Percentiles rank a stretch among this genome's conserved stretches.
Conservation (phyloP, 148 eudicot species). For the Camellia lanceoleosa region DNA sequence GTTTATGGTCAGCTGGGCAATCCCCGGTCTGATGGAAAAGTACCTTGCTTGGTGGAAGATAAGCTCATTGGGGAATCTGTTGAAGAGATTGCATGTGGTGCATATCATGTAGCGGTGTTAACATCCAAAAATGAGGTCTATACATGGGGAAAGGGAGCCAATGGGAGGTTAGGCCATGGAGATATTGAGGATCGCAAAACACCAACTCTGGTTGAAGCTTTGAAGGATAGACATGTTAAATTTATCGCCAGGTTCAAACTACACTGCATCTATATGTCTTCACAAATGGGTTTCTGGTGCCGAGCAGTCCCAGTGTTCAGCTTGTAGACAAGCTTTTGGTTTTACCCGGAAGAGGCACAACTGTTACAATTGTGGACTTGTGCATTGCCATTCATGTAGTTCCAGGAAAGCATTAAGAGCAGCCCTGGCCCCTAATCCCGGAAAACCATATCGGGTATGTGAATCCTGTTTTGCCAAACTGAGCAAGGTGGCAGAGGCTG, state of each 20-base stretch:
- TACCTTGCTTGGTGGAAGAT: slow-evolving; percentile 83
- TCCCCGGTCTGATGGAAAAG: slow-evolving; percentile 69
- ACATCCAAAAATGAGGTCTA: slow-evolving; percentile 87
- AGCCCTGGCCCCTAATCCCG: slow-evolving; percentile 84
- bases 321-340: slow-evolving; percentile 93
- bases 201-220: slow-evolving; percentile 76
- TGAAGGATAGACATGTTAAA: slow-evolving; percentile 86
- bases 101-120: slow-evolving; percentile 80
- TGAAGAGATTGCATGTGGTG: slow-evolving; percentile 87
- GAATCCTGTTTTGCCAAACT: slow-evolving; percentile 80
- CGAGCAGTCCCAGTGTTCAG: slow-evolving; percentile 93
- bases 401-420: slow-evolving; percentile 82
- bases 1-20: slow-evolving; percentile 97
- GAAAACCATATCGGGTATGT: slow-evolving; percentile 92
- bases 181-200: slow-evolving; percentile 83
- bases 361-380: slow-evolving; percentile 97
- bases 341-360: slow-evolving; percentile 95
- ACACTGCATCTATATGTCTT: slow-evolving; percentile 83
- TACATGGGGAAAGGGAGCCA: slow-evolving; percentile 99
- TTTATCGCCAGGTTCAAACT: slow-evolving; percentile 81
- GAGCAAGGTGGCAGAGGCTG: slow-evolving; percentile 73
- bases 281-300: slow-evolving; percentile 99
- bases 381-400: slow-evolving; percentile 92
- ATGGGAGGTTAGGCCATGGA: slow-evolving; percentile 96
- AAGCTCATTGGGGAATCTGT: slow-evolving; percentile 57